These are phyloP conservation scores for Pseudonitzschia multistriata DNA, from an alignment of 108 stramenopile genomes.

Conservation along the genomic window DNA sequence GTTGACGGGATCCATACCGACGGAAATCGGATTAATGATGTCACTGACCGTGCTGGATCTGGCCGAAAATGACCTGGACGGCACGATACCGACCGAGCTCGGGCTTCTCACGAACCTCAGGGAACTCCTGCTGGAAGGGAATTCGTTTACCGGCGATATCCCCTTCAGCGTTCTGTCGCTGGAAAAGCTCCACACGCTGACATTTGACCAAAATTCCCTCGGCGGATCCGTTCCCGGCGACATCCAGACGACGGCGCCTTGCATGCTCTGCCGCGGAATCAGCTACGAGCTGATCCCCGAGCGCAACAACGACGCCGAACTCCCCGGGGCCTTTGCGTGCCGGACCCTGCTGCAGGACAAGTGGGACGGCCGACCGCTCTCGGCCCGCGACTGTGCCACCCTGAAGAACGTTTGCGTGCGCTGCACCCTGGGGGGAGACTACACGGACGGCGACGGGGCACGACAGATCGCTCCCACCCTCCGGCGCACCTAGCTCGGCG, in stretches of 20 bases:
- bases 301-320: background rate
- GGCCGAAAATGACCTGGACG: slow-evolving; percentile 39
- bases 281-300: background rate
- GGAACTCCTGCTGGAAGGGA: background rate
- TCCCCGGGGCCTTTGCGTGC: background rate
- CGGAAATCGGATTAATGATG: slow-evolving; percentile 30
- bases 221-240: background rate
- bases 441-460: no score
- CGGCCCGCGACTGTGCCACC: no score
- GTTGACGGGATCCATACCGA: slow-evolving; percentile 44
- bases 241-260: background rate
- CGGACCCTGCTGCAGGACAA: background rate
- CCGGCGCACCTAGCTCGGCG: no score
- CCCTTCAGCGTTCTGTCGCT: background rate
- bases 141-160: background rate
- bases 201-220: background rate
- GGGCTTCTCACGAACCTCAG: slow-evolving; percentile 36
- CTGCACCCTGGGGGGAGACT: no score
- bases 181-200: background rate
- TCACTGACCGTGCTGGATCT: slow-evolving; percentile 17
- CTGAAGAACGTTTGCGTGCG: no score
- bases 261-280: background rate
- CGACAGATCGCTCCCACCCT: no score
- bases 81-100: slow-evolving; percentile 49
- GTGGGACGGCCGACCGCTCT: background rate